Conservation (phyloP, 495 filamentous ascomycete species). For the Cladorrhinum samala region DNA sequence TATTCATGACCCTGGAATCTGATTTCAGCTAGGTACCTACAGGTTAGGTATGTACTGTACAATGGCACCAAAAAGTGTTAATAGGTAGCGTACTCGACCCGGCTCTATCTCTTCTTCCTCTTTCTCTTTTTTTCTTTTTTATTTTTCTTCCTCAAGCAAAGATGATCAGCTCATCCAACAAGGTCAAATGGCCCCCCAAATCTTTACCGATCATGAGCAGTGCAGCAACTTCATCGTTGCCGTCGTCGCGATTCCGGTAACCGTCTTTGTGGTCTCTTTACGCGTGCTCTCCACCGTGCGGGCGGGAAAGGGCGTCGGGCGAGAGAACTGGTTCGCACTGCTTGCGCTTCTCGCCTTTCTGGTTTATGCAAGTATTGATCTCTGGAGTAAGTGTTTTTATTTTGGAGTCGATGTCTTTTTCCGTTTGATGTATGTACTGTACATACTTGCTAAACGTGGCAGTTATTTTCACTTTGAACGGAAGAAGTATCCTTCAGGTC, state of each 20-base stretch:
- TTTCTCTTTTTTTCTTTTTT: no score
- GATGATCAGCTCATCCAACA: no score
- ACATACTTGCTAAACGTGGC: neutral
- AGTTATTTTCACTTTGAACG: neutral
- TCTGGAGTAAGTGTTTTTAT: neutral
- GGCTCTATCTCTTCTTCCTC: no score
- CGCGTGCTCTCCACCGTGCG: neutral
- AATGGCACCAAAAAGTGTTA: no score
- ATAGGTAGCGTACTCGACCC: no score
- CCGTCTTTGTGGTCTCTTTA: neutral
- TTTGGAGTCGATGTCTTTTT: no score
- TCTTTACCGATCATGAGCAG: neutral
- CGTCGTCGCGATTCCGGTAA: neutral
- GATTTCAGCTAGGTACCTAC: no score
- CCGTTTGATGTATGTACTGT: neutral
- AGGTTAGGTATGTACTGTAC: no score
- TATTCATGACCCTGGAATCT: no score
- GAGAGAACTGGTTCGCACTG: neutral
- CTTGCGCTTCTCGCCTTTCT: neutral
- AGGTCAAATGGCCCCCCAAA: neutral
- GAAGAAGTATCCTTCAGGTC: neutral
- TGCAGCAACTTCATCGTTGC: neutral
- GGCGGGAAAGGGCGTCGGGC: neutral
- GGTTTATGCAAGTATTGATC: neutral
- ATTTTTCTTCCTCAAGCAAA: no score